These are phyloP conservation scores for Thinopyrum elongatum DNA, from an alignment of 176 grass and related monocot species.

Conservation along the genomic window DNA sequence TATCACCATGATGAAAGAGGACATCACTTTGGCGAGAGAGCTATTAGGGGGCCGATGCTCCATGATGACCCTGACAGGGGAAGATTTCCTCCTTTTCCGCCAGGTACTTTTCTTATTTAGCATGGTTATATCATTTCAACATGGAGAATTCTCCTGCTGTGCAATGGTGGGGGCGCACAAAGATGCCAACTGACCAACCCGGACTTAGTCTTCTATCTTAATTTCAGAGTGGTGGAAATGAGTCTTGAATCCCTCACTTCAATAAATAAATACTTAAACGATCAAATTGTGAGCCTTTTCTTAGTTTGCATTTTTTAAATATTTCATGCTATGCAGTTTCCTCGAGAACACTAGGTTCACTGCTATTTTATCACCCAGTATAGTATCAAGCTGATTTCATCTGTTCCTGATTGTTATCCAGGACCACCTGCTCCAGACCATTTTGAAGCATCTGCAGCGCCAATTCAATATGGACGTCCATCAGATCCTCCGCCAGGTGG, in stretches of 20 bases:
- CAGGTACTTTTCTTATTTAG: constrained; percentile 39
- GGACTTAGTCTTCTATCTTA: neutral
- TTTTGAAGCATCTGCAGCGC: constrained; percentile 52
- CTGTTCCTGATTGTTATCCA: constrained; percentile 34
- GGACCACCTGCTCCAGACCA: constrained; percentile 38
- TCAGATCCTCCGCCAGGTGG: constrained; percentile 57
- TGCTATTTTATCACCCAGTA: neutral
- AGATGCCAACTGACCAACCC: neutral
- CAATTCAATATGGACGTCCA: constrained; percentile 52
- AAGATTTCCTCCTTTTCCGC: constrained; percentile 42
- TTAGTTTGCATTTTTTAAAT: neutral
- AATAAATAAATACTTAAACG: neutral
- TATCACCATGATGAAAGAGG: constrained; percentile 43
- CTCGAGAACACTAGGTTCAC: neutral
- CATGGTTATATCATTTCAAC: neutral
- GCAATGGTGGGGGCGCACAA: neutral
- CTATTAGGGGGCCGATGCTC: constrained; percentile 54
- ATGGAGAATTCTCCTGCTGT: neutral
- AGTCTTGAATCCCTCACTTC: neutral
- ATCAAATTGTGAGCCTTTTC: neutral
- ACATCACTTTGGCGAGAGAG: constrained; percentile 53
- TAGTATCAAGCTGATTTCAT: constrained; percentile 12
- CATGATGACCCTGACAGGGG: constrained; percentile 55
- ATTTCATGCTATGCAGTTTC: neutral
- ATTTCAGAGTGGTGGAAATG: neutral